phyloP scores from a whole-genome alignment of 1,139 yeast species.

The Yamadazyma aaseri region DNA sequence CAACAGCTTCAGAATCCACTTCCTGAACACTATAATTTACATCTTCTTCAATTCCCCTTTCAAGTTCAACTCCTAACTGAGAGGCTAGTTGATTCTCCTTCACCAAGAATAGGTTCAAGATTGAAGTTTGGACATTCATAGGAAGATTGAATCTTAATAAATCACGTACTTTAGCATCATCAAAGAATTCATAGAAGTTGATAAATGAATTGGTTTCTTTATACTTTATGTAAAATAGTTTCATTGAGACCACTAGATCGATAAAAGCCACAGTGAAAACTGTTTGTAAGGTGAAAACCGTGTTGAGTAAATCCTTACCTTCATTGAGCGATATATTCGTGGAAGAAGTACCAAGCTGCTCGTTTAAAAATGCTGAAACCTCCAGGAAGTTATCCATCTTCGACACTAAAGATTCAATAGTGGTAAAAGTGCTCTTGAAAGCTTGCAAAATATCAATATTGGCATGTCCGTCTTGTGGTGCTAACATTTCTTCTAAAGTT shows the following conservation, averaged over 20 bases:
- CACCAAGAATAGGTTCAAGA: constrained; percentile 30
- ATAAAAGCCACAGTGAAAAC: constrained; percentile 26
- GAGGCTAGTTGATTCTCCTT: constrained; percentile 34
- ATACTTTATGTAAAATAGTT: constrained; percentile 33
- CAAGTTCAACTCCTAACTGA: constrained; percentile 37
- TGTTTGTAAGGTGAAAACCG: constrained; percentile 25
- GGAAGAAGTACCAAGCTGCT: constrained; percentile 13
- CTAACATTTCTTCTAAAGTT: constrained; percentile 34
- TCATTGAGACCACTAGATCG: constrained; percentile 33
- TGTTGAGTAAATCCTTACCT: constrained; percentile 13
- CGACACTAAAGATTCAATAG: background rate
- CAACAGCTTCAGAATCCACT: constrained; percentile 7
- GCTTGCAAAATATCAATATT: constrained; percentile 19
- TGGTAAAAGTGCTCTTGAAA: constrained; percentile 12
- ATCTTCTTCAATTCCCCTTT: constrained; percentile 57
- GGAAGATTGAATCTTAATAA: constrained; percentile 16
- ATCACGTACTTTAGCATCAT: constrained; percentile 2
- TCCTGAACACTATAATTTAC: constrained; percentile 30
- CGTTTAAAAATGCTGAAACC: constrained; percentile 8
- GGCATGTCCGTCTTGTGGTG: constrained; percentile 15
- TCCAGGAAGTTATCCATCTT: constrained; percentile 5
- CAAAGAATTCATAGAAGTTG: constrained; percentile 29
- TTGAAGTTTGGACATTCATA: constrained; percentile 20
- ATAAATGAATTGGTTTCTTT: constrained; percentile 23
- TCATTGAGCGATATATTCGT: constrained; percentile 9